phyloP scores from a whole-genome alignment of 116 monocot species.

The Trichopus zeylanicus region DNA sequence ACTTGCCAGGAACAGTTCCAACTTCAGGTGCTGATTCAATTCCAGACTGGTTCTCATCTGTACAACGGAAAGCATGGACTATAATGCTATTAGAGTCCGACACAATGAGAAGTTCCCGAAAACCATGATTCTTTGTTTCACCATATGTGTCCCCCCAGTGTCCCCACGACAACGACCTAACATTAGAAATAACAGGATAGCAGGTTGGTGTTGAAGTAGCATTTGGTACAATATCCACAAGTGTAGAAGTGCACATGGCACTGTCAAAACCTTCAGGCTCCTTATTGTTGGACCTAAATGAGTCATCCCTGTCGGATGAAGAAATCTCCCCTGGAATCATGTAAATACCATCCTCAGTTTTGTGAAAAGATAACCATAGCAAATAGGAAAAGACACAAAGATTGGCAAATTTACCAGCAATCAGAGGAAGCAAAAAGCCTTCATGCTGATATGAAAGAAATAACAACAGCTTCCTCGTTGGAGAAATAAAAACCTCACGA shows the following conservation, averaged over 20 bases:
- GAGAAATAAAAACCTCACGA: slow-evolving; percentile 67
- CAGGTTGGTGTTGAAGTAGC: slow-evolving; percentile 17
- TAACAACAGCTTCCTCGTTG: slow-evolving; percentile 51
- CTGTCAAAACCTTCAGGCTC: background rate
- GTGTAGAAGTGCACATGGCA: background rate
- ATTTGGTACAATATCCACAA: slow-evolving; percentile 2
- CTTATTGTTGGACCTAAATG: background rate
- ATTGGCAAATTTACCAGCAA: slow-evolving; percentile 19
- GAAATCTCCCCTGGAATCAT: slow-evolving; percentile 1
- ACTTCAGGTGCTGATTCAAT: slow-evolving; percentile 14
- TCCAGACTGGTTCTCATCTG: slow-evolving; percentile 2
- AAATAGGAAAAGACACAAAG: background rate
- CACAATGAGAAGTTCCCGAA: slow-evolving; percentile 67
- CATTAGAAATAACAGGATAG: slow-evolving; percentile 41
- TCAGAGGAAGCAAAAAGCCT: slow-evolving; percentile 52
- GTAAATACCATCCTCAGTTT: background rate
- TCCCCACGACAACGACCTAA: slow-evolving; percentile 75
- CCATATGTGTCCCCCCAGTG: slow-evolving; percentile 46
- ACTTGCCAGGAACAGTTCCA: slow-evolving; percentile 37
- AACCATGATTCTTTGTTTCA: slow-evolving; percentile 32
- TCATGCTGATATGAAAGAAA: slow-evolving; percentile 57
- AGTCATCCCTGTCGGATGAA: background rate
- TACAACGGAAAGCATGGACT: slow-evolving; percentile 56
- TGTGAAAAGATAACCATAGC: background rate
- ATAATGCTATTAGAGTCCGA: slow-evolving; percentile 40